Conservation (phyloP, 495 filamentous ascomycete genomes). For the Recurvomyces mirabilis region DNA sequence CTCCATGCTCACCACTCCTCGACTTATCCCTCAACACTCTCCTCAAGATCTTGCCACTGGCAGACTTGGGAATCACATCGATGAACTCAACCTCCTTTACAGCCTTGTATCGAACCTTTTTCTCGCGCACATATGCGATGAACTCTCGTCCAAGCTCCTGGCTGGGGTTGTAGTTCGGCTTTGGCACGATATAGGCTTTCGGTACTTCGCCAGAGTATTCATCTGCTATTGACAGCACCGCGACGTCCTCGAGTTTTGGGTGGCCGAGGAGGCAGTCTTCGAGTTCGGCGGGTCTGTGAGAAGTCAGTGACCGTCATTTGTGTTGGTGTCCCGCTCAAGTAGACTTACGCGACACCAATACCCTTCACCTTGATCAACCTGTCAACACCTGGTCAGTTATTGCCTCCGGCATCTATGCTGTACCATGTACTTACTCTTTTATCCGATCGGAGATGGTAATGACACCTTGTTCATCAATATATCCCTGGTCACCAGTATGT, state of each 20-base stretch:
- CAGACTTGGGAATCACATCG: conserved; percentile 53
- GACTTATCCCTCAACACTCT: conserved; percentile 41
- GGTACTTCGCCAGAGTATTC: conserved; percentile 52
- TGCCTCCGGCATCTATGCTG: conserved; percentile 25
- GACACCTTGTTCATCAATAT: conserved; percentile 45
- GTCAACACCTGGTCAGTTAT: background rate
- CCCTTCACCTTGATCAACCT: conserved; percentile 63
- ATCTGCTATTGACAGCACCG: conserved; percentile 48
- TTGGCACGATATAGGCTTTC: conserved; percentile 51
- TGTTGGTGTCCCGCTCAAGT: too few species aligned
- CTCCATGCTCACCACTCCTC: conserved; percentile 20
- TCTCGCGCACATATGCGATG: conserved; percentile 46
- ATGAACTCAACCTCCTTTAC: conserved; percentile 54
- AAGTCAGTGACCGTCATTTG: too few species aligned
- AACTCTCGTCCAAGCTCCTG: conserved; percentile 34
- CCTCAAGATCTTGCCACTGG: conserved; percentile 57
- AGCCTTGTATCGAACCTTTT: conserved; percentile 56
- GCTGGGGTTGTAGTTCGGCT: conserved; percentile 26
- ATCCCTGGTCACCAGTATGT: conserved; percentile 57
- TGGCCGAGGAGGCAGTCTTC: conserved; percentile 53
- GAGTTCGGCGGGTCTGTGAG: conserved; percentile 48
- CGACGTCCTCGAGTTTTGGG: conserved; percentile 45
- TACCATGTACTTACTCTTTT: conserved; percentile 39
- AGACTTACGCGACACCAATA: conserved; percentile 55
- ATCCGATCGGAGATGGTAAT: conserved; percentile 64